phyloP scores from a whole-genome alignment of 352 stramenopile genomes.

The Phytophthora kernoviae region DNA sequence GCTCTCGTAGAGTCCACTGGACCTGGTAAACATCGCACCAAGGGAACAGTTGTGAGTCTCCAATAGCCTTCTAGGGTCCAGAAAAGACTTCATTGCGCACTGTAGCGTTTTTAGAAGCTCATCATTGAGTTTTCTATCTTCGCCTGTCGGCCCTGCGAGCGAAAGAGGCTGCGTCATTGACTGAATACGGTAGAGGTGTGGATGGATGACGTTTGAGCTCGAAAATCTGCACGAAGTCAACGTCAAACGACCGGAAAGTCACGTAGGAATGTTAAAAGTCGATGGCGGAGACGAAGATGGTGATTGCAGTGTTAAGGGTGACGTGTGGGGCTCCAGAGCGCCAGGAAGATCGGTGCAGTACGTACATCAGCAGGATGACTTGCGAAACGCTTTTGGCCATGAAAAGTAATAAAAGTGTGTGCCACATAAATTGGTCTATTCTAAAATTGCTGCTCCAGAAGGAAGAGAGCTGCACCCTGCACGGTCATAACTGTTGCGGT shows the following conservation, averaged over 20 bases:
- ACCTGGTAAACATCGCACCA: constrained; percentile 35
- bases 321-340: too few species aligned
- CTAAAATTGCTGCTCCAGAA: constrained; percentile 31
- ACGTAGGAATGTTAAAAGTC: not conserved
- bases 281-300: not conserved
- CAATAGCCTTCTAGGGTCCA: not conserved
- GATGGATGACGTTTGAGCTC: too few species aligned
- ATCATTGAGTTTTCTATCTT: constrained; percentile 71
- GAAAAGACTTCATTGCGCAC: constrained; percentile 24
- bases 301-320: not conserved
- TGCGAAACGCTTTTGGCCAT: too few species aligned
- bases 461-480: constrained; percentile 37
- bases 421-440: not conserved
- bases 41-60: constrained; percentile 3
- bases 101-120: constrained; percentile 65
- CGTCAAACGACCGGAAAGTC: too few species aligned
- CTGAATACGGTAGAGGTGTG: not conserved
- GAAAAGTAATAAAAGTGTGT: not conserved
- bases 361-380: too few species aligned
- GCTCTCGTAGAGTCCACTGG: constrained; percentile 77
- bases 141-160: constrained; percentile 61
- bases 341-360: too few species aligned
- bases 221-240: not conserved
- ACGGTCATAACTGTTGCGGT: constrained; percentile 28
- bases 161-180: constrained; percentile 77